These are phyloP conservation scores for Monilinia aucupariae DNA, from an alignment of 2,329 filamentous ascomycete species.

Conservation along the genomic window DNA sequence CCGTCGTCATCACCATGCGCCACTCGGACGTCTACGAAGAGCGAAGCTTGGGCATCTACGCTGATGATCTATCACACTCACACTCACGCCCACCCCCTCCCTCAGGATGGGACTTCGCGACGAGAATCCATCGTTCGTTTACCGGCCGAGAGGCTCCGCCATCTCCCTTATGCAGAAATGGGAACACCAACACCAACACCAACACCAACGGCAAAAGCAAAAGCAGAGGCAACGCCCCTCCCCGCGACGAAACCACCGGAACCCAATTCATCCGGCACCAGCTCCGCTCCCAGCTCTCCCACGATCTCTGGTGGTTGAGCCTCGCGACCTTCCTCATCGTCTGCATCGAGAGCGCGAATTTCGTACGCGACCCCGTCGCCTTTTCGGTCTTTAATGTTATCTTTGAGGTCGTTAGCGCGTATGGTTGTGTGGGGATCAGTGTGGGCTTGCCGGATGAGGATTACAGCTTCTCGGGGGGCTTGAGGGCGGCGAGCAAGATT, in stretches of 20 bases:
- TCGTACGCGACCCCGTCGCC: conserved; percentile 44
- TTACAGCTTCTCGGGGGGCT: conserved; percentile 51
- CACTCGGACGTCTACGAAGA: conserved; percentile 71
- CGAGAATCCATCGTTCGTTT: neutral
- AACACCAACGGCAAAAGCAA: too few species aligned
- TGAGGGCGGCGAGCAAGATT: conserved; percentile 52
- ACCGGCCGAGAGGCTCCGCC: conserved; percentile 14
- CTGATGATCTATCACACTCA: conserved; percentile 25
- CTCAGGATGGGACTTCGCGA: conserved; percentile 16
- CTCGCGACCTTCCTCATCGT: conserved; percentile 55
- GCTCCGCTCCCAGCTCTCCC: conserved; percentile 58
- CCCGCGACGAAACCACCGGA: neutral
- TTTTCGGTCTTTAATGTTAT: conserved; percentile 57
- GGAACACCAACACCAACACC: too few species aligned
- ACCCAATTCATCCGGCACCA: conserved; percentile 38
- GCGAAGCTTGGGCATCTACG: conserved; percentile 57
- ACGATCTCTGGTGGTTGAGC: conserved; percentile 63
- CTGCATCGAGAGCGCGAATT: conserved; percentile 54
- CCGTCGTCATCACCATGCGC: conserved; percentile 58
- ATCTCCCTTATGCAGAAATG: neutral
- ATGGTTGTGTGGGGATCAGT: conserved; percentile 57
- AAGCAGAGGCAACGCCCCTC: too few species aligned
- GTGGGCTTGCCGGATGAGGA: conserved; percentile 49
- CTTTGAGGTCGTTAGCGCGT: conserved; percentile 53
- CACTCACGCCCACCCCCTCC: neutral